Evolutionary conservation across 1,284 basidiomycete species (phyloP).

Genomic region (Xanthoconium separans): DNA sequence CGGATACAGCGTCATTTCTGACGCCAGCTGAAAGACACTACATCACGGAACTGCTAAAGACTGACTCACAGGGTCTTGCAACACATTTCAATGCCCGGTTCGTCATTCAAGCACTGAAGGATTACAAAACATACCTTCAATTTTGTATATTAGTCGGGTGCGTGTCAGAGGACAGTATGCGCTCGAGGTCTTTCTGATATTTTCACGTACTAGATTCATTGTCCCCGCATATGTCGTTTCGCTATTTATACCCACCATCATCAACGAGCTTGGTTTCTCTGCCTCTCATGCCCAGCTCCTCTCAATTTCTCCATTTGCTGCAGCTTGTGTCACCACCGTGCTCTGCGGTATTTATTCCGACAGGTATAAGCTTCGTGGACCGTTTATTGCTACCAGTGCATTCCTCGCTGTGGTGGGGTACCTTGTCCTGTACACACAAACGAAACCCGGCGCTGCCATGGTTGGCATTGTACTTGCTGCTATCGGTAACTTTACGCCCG

Average conservation of each 20-base stretch:
- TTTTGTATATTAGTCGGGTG: constrained; percentile 40
- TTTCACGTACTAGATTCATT: constrained; percentile 32
- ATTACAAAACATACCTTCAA: constrained; percentile 45
- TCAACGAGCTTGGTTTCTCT: constrained; percentile 51
- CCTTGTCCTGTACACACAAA: constrained; percentile 39
- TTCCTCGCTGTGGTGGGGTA: constrained; percentile 43
- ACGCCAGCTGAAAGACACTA: constrained; percentile 35
- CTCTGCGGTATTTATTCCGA: constrained; percentile 43
- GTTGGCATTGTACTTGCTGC: constrained; percentile 52
- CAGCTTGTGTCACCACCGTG: constrained; percentile 39
- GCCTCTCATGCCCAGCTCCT: constrained; percentile 55
- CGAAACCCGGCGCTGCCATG: constrained; percentile 41
- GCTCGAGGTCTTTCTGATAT: neutral
- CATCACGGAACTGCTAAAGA: constrained; percentile 36
- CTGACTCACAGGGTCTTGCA: constrained; percentile 36
- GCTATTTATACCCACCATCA: constrained; percentile 55
- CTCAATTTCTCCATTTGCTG: constrained; percentile 47
- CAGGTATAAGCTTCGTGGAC: constrained; percentile 40
- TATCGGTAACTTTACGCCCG: constrained; percentile 48
- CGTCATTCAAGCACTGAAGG: constrained; percentile 40
- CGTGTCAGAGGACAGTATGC: too few relatives aligned
- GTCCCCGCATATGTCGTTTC: constrained; percentile 54
- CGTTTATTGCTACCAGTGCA: constrained; percentile 38
- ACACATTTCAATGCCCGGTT: constrained; percentile 35
- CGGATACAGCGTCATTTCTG: constrained; percentile 44